phyloP scores from a whole-genome alignment of 1,284 basidiomycete genomes.

The Trichosporon ovoides region DNA sequence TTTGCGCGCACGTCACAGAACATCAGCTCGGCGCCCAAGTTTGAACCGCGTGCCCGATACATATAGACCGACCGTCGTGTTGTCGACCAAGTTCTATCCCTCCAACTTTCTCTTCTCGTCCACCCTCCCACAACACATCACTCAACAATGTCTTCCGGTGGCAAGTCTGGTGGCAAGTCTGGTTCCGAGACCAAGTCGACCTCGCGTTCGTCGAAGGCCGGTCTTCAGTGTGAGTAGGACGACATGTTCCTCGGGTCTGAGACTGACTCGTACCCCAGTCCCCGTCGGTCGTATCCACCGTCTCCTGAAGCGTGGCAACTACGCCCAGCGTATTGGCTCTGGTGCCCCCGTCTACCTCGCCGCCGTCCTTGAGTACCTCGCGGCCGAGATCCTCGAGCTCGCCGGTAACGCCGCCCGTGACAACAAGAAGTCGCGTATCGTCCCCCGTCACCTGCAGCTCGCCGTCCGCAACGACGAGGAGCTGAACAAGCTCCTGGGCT shows the following conservation, averaged over 20 bases:
- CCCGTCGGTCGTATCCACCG: constrained; percentile 84
- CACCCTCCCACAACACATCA: constrained; percentile 24
- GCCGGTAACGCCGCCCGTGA: constrained; percentile 68
- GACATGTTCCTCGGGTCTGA: background rate
- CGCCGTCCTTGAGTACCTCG: constrained; percentile 59
- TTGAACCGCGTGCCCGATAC: background rate
- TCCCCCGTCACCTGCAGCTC: constrained; percentile 84
- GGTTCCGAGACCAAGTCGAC: constrained; percentile 53
- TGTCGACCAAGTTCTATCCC: constrained; percentile 10
- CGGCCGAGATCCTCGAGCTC: constrained; percentile 80
- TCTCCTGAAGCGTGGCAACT: constrained; percentile 78
- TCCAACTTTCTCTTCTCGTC: constrained; percentile 22
- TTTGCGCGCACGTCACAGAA: background rate
- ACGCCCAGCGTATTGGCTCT: constrained; percentile 62
- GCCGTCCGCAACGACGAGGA: constrained; percentile 85
- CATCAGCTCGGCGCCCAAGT: background rate
- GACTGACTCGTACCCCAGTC: constrained; percentile 51
- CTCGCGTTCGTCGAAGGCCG: constrained; percentile 76
- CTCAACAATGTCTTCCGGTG: constrained; percentile 55
- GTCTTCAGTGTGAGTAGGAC: constrained; percentile 58
- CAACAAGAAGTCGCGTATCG: constrained; percentile 73
- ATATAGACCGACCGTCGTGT: background rate
- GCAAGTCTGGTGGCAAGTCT: constrained; percentile 52
- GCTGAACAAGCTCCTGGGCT: constrained; percentile 56
- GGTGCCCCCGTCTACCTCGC: constrained; percentile 68